Evolutionary conservation across 2,329 filamentous ascomycete genomes (phyloP).

Genomic region (Diaporthe batatas): DNA sequence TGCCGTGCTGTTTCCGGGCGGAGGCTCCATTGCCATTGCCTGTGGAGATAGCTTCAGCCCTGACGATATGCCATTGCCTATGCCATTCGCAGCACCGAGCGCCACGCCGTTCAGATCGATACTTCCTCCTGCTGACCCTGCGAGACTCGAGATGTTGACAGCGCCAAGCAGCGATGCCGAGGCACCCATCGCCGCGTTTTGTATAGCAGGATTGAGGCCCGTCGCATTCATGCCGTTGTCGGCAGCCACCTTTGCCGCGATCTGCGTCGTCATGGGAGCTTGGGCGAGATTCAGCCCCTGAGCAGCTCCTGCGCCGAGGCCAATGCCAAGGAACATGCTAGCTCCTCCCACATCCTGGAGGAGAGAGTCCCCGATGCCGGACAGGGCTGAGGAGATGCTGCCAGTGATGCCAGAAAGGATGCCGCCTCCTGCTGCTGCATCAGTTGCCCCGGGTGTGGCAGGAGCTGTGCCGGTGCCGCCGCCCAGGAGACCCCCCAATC

Average conservation of each 20-base stretch:
- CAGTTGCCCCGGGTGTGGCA: background rate
- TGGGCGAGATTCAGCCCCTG: slow-evolving; percentile 45
- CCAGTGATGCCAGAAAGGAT: slow-evolving; percentile 23
- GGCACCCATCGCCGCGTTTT: slow-evolving; percentile 50
- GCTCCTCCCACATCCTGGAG: slow-evolving; percentile 42
- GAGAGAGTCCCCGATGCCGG: slow-evolving; percentile 35
- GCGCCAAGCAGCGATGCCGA: slow-evolving; percentile 48
- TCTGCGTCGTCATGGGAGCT: slow-evolving; percentile 40
- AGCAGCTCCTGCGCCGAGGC: slow-evolving; percentile 45
- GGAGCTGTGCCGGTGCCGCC: background rate
- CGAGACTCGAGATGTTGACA: slow-evolving; percentile 43
- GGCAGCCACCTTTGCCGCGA: slow-evolving; percentile 43
- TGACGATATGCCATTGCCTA: slow-evolving; percentile 43
- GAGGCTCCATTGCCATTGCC: slow-evolving; percentile 22
- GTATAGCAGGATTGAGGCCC: slow-evolving; percentile 49
- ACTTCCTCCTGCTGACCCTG: slow-evolving; percentile 28
- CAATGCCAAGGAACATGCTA: slow-evolving; percentile 45
- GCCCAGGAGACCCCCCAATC: background rate
- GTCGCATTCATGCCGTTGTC: slow-evolving; percentile 49
- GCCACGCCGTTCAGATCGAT: slow-evolving; percentile 22
- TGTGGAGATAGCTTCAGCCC: slow-evolving; percentile 40
- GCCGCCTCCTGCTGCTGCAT: slow-evolving; percentile 11
- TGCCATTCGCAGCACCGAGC: slow-evolving; percentile 30
- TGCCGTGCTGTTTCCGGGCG: slow-evolving; percentile 27
- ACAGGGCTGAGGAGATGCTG: slow-evolving; percentile 33